Evolutionary conservation across 495 filamentous ascomycete species (phyloP).

Genomic region (Aspergillus olivimuriae): DNA sequence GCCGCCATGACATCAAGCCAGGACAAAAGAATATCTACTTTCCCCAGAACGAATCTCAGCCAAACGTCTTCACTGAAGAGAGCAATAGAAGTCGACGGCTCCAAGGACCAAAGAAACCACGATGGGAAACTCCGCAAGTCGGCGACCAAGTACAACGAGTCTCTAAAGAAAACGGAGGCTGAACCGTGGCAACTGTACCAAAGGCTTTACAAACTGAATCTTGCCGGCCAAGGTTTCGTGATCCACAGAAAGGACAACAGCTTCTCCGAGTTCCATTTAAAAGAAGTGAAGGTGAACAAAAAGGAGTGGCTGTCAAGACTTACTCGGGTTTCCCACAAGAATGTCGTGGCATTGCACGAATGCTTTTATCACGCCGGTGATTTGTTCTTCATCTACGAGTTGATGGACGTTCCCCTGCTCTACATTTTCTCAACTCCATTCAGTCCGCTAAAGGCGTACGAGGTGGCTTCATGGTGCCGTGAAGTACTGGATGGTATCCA

Average conservation of each 20-base stretch:
- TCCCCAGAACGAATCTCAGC: no score
- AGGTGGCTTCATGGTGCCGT: conserved; percentile 9
- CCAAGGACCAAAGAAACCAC: not conserved
- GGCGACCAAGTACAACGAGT: not conserved
- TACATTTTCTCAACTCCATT: conserved; percentile 11
- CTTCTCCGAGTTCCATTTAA: conserved; percentile 4
- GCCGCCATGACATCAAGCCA: no score
- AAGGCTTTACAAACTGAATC: conserved; percentile 6
- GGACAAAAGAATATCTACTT: no score
- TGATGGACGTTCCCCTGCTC: conserved; percentile 9
- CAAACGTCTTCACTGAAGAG: no score
- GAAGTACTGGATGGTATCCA: conserved; percentile 7
- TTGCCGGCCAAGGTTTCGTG: conserved; percentile 2
- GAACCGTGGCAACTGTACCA: conserved; percentile 5
- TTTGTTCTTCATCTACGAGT: conserved; percentile 11
- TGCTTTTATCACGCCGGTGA: conserved; percentile 4
- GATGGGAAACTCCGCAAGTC: not conserved
- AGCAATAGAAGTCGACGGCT: no score
- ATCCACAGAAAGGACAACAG: conserved; percentile 5
- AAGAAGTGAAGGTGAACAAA: not conserved
- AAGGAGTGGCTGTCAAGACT: conserved; percentile 1
- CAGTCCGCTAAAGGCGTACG: conserved; percentile 8
- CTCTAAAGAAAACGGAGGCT: not conserved
- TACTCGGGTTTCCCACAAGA: conserved; percentile 2
- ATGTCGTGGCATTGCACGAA: conserved; percentile 6